These are phyloP conservation scores for Trametes coccinea DNA, from an alignment of 768 basidiomycete species.

Conservation along the genomic window DNA sequence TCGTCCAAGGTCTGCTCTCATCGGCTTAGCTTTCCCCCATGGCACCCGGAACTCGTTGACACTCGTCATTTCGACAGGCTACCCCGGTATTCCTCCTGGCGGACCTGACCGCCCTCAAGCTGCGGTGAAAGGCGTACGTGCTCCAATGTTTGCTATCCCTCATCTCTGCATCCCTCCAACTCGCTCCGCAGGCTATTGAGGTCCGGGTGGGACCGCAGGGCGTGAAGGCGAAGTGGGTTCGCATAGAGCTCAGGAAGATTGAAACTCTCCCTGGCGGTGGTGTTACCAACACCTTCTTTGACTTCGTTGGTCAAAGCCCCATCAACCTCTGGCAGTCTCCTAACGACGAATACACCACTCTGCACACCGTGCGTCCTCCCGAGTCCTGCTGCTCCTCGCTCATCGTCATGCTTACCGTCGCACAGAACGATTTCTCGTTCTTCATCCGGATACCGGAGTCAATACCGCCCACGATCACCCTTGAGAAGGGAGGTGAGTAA, in stretches of 20 bases:
- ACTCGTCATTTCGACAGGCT: conserved; percentile 48
- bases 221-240: conserved; percentile 90
- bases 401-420: conserved; percentile 1
- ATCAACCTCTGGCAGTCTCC: conserved; percentile 77
- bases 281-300: conserved; percentile 68
- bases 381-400: background rate
- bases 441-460: conserved; percentile 90
- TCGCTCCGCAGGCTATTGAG: conserved; percentile 68
- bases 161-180: conserved; percentile 17
- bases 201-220: conserved; percentile 73
- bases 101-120: conserved; percentile 77
- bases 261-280: conserved; percentile 80
- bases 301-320: conserved; percentile 80
- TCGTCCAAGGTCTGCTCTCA: conserved; percentile 63
- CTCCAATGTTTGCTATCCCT: background rate
- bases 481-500: conserved; percentile 69
- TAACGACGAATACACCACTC: conserved; percentile 66
- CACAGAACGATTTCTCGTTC: conserved; percentile 85
- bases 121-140: conserved; percentile 80
- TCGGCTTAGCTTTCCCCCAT: background rate
- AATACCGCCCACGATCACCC: conserved; percentile 80
- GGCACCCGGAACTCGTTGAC: conserved; percentile 1
- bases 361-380: conserved; percentile 59
- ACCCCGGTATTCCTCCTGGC: conserved; percentile 85
- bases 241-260: conserved; percentile 88